Evolutionary conservation across 2,329 filamentous ascomycete species (phyloP).

Genomic region (Paracorniculantispora psalliotae): DNA sequence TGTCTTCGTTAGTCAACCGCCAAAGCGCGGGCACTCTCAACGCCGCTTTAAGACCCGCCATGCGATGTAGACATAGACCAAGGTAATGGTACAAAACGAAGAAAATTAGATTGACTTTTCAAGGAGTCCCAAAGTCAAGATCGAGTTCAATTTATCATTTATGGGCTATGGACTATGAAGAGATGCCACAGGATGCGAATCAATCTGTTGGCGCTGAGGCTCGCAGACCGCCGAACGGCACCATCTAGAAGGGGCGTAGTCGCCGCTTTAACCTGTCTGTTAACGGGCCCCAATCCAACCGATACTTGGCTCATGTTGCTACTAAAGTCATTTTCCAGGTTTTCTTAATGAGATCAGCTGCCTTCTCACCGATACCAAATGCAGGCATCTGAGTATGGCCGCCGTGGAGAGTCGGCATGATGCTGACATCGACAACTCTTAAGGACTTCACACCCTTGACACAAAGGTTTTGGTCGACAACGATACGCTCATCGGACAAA

Average conservation of each 20-base stretch:
- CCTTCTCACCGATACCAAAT: conserved; percentile 52
- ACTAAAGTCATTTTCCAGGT: neutral
- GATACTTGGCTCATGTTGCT: neutral
- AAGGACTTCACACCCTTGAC: conserved; percentile 48
- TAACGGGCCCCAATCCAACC: no score
- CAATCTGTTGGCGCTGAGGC: no score
- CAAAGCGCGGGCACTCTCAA: neutral
- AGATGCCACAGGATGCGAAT: no score
- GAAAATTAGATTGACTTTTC: no score
- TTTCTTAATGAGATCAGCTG: conserved; percentile 43
- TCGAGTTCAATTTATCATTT: no score
- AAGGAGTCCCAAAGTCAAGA: no score
- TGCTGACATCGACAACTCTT: conserved; percentile 49
- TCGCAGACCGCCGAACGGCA: no score
- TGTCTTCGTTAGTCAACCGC: conserved; percentile 11
- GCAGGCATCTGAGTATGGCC: conserved; percentile 52
- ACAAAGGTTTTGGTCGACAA: conserved; percentile 47
- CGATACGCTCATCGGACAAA: conserved; percentile 40
- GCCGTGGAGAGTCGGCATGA: conserved; percentile 46
- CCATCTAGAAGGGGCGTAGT: neutral
- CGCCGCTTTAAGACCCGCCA: neutral
- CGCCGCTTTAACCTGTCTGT: conserved; percentile 10
- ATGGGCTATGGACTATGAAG: no score
- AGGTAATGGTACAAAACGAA: no score
- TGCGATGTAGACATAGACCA: neutral